Percentiles rank a stretch among this genome's conserved stretches.
Evolutionary conservation across 2,329 filamentous ascomycete genomes (phyloP).

Genomic region (Aspergillus pseudotamarii): DNA sequence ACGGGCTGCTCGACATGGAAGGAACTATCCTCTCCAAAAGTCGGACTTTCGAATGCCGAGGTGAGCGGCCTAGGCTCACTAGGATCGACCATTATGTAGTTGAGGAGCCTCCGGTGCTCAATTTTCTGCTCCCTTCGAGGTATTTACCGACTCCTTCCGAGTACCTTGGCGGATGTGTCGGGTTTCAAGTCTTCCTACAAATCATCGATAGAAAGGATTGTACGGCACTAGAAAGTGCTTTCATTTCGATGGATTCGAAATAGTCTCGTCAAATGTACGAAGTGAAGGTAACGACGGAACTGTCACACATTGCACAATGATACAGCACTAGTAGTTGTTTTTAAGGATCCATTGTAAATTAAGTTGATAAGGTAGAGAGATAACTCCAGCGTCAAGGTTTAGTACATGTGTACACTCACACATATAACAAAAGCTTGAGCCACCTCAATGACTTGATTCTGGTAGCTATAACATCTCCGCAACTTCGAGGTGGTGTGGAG

Average conservation of each 20-base stretch:
- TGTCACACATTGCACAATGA: constrained; percentile 19
- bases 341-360: constrained; percentile 5
- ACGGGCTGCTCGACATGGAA: constrained; percentile 80
- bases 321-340: constrained; percentile 2
- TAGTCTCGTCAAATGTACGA: constrained; percentile 11
- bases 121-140: constrained; percentile 8
- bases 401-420: not conserved
- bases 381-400: not conserved
- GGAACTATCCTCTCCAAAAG: constrained; percentile 80
- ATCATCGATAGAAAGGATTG: constrained; percentile 14
- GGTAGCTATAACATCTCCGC: constrained; percentile 1
- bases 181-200: constrained; percentile 14
- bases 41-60: constrained; percentile 79
- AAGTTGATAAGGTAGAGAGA: not conserved
- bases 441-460: not conserved
- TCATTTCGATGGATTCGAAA: constrained; percentile 21
- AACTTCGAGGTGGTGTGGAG: not conserved
- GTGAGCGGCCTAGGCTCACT: constrained; percentile 42
- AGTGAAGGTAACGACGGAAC: not conserved
- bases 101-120: constrained; percentile 6
- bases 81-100: constrained; percentile 35
- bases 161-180: constrained; percentile 4
- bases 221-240: not conserved
- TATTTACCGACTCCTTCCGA: constrained; percentile 9
- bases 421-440: constrained; percentile 1